Evolutionary conservation across 805 yeast genomes (phyloP).

Genomic region (Candida wancherniae): DNA sequence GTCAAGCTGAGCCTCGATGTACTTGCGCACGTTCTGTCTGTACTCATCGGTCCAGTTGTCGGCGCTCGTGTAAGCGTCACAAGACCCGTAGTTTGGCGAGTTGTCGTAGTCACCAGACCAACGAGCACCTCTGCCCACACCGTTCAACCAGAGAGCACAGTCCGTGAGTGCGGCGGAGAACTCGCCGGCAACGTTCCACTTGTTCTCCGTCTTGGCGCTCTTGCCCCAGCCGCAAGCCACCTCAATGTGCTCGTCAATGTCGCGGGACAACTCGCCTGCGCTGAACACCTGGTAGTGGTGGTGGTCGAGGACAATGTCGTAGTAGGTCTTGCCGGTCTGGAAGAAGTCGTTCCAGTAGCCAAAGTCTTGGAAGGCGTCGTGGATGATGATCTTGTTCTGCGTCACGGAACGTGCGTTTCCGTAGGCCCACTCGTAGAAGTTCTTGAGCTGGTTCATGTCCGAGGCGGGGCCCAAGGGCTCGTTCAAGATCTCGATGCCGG

Average conservation of each 20-base stretch:
- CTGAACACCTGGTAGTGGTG: constrained; percentile 89
- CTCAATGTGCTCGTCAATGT: constrained; percentile 57
- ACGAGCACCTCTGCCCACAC: constrained; percentile 79
- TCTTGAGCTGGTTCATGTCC: constrained; percentile 52
- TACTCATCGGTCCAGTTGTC: constrained; percentile 56
- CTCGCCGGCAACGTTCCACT: constrained; percentile 19
- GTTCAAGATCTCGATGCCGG: constrained; percentile 80
- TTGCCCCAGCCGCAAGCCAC: constrained; percentile 18
- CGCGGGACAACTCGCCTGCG: constrained; percentile 51
- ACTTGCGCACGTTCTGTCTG: constrained; percentile 57
- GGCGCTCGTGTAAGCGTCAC: constrained; percentile 36
- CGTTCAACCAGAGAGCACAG: constrained; percentile 85
- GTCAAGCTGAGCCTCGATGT: constrained; percentile 86
- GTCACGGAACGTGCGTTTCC: constrained; percentile 51
- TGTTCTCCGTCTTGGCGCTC: constrained; percentile 13
- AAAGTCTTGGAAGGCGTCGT: constrained; percentile 71
- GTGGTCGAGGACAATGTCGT: constrained; percentile 78
- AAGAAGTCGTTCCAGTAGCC: constrained; percentile 58
- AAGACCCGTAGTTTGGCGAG: constrained; percentile 52
- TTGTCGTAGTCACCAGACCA: constrained; percentile 57
- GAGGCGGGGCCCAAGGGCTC: constrained; percentile 81
- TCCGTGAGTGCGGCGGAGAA: constrained; percentile 71
- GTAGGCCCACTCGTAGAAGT: constrained; percentile 63
- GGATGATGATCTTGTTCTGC: constrained; percentile 59
- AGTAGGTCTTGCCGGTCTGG: constrained; percentile 29